phyloP scores from a whole-genome alignment of 106 monocot genomes.

The Dactylorhiza incarnata region DNA sequence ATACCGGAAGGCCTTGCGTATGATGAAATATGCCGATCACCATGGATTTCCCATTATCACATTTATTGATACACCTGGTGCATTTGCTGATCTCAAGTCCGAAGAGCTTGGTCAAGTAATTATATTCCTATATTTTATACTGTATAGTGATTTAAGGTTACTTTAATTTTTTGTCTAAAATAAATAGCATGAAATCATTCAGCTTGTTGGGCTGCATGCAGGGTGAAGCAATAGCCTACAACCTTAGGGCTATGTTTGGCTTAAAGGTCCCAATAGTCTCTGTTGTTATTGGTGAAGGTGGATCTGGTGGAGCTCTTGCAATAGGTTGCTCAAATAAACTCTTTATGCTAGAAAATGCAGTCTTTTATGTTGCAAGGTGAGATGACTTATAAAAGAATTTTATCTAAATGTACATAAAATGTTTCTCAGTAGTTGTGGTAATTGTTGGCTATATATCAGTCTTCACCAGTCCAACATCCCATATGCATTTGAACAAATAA shows the following conservation, averaged over 20 bases:
- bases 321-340: constrained; percentile 90
- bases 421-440: neutral
- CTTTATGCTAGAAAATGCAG: constrained; percentile 83
- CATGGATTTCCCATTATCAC: constrained; percentile 90
- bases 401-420: neutral
- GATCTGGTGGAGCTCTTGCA: constrained; percentile 96
- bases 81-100: constrained; percentile 92
- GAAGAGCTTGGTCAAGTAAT: constrained; percentile 88
- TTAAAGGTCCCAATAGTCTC: constrained; percentile 76
- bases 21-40: constrained; percentile 92
- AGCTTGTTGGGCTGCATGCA: constrained; percentile 18
- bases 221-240: constrained; percentile 90
- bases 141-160: neutral
- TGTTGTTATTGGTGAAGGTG: constrained; percentile 95
- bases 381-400: neutral
- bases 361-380: constrained; percentile 96
- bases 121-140: neutral
- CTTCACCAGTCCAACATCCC: neutral
- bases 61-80: constrained; percentile 90
- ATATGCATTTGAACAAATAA: neutral
- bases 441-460: neutral
- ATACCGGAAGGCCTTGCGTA: constrained; percentile 77
- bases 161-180: neutral
- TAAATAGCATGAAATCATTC: constrained; percentile 5
- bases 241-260: constrained; percentile 84